Base-by-base conservation (phyloP, 495 filamentous ascomycete species). In the Xylaria acuta region DNA sequence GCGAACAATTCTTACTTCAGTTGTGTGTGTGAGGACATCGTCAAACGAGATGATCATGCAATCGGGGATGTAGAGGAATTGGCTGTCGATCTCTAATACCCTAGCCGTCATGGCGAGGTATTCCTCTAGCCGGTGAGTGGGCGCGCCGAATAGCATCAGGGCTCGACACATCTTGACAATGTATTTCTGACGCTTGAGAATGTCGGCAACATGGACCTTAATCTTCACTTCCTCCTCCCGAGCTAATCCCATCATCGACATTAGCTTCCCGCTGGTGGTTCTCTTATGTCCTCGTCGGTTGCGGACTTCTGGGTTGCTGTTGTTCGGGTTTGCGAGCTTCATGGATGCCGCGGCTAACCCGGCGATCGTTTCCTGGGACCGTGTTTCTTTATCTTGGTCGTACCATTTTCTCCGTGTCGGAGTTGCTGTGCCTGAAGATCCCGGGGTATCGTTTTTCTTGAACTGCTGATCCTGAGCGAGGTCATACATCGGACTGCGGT, bases 1-100 rank as follows among this genome's bases (percentile, higher is more conserved):
- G 43, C 92, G 88, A 12, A 97, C 90, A 49, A 97, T 87, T 79
- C 94, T 94, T 67, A 97, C 93, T 79, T 97, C 94, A 5, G 94
- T 93, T 20, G 95, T 97, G 76, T 97, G 94, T 6, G 93, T 95
- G 36, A 90, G 86, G 36, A 88, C 85, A 80, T 97, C 94, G 76
- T 96, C 95, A 77, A 97, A 97, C 7, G 93, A 93, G 72, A 97
- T 91, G 74, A 97, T 92, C 94, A 97, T 97, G 75, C 92, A 95
- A 25, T 92, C 93, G 0, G 95, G 95, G 38, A 97, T 90, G 76
- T 97, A 97, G 47, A 97, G 80, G 75, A 95, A 97, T 73, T 97
- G 94, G 47, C 90, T 91, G 68, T 97, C 92, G 56, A 97, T 94
- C 77, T 94, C 91, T 56, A 97, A 85, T 1, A 95, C 92, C 2